Conservation (phyloP, 768 basidiomycete genomes). For the Heimioporus sp. region DNA sequence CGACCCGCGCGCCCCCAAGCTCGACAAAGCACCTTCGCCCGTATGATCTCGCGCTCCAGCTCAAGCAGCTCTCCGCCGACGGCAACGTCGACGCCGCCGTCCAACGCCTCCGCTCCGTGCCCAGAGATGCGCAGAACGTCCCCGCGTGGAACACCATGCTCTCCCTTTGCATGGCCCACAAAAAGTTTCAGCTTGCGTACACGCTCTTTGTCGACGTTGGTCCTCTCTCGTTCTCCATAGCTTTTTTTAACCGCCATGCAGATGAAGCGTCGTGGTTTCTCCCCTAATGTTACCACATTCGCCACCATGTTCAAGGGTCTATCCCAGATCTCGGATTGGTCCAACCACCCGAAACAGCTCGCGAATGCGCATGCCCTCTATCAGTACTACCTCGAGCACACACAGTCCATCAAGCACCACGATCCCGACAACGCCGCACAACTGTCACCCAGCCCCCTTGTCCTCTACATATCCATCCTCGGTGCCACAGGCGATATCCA, state of each 20-base stretch:
- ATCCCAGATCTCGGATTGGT: conserved; percentile 61
- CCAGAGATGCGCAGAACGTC: conserved; percentile 71
- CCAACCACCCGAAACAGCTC: conserved; percentile 56
- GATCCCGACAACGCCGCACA: conserved; percentile 49
- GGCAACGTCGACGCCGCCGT: conserved; percentile 64
- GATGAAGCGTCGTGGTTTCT: conserved; percentile 86
- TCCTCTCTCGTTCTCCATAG: conserved; percentile 10
- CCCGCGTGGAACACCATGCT: conserved; percentile 82
- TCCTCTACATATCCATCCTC: conserved; percentile 65
- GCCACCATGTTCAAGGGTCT: conserved; percentile 68
- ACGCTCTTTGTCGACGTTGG: conserved; percentile 69
- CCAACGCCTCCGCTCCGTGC: conserved; percentile 61
- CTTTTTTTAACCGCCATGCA: conserved; percentile 27
- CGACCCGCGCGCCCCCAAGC: not conserved
- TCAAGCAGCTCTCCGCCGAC: conserved; percentile 54
- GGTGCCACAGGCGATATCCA: conserved; percentile 59
- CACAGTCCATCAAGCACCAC: conserved; percentile 46
- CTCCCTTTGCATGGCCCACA: conserved; percentile 55
- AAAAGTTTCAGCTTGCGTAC: conserved; percentile 58
- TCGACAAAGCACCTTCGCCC: conserved; percentile 49
- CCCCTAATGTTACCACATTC: conserved; percentile 65
- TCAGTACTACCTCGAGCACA: conserved; percentile 51
- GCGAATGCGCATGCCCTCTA: conserved; percentile 60
- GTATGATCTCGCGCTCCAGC: conserved; percentile 55
- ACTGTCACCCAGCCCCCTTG: conserved; percentile 44